Percentiles rank a stretch among this genome's conserved stretches.
Evolutionary conservation across 352 stramenopile genomes (phyloP).

Genomic region (Lagenidium sp.): DNA sequence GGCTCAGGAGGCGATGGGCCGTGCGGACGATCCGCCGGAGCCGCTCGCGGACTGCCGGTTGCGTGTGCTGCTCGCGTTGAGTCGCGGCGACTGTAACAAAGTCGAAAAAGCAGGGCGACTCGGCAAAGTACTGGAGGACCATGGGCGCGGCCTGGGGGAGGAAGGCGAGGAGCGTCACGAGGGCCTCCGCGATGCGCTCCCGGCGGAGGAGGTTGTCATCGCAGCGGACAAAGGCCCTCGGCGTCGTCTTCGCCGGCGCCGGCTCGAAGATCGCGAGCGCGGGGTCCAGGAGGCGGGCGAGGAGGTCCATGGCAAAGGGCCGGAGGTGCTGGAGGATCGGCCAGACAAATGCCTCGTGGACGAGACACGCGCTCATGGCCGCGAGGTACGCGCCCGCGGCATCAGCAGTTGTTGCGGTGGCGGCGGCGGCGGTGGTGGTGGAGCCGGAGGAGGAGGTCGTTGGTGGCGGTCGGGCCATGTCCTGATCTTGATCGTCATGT

Average conservation of each 20-base stretch:
- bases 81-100: conserved; percentile 37
- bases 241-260: background rate
- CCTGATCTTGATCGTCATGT: conserved; percentile 1
- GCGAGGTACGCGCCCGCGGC: conserved; percentile 27
- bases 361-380: conserved; percentile 41
- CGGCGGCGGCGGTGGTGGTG: background rate
- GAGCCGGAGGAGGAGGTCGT: conserved; percentile 4
- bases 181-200: conserved; percentile 39
- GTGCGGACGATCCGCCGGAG: conserved; percentile 49
- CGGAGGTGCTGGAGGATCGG: conserved; percentile 49
- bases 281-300: conserved; percentile 51
- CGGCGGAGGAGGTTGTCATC: conserved; percentile 35
- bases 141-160: conserved; percentile 44
- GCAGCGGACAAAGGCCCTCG: conserved; percentile 14
- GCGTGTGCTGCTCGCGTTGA: conserved; percentile 25
- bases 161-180: conserved; percentile 43
- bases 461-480: conserved; percentile 1
- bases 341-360: conserved; percentile 30
- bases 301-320: conserved; percentile 63
- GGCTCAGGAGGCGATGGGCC: conserved; percentile 40
- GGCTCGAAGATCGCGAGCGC: conserved; percentile 33
- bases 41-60: conserved; percentile 17
- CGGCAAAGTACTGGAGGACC: conserved; percentile 53
- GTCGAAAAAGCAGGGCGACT: conserved; percentile 70
- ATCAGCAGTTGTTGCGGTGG: background rate